Evolutionary conservation across 306 rosid species (phyloP), one percentile per base, ranked within the genome.

Genomic region (Purshia tridentata): DNA sequence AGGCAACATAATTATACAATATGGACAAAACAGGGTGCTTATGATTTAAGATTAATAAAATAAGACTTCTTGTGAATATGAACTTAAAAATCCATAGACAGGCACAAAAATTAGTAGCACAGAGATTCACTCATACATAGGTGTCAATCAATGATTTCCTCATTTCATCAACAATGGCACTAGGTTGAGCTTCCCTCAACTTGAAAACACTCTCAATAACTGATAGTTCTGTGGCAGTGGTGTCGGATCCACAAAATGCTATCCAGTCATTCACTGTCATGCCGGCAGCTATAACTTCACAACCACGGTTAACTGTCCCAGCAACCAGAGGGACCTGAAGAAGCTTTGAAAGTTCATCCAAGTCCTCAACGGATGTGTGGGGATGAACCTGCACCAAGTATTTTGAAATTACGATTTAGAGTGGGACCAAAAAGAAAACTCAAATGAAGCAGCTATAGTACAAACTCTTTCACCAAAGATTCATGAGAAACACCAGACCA

Each of bases 291-390:
- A 94, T 86, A 41, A 91, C 98, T 64, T 88, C 97, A 65, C 98
- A 89, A 0, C 98, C 98, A 40, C 97, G 86, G 78, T 94, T 94
- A 78, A 91, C 95, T 0, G 95, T 86, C 60, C 97, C 98, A 2
- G 98, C 97, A 3, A 88, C 97, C 79, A 94, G 75, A 39, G 98
- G 98, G 62, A 94, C 90, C 85, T 94, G 98, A 76, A 94, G 97
- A 64, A 94, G 97, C 0, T 97, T 94, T 0, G 98, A 91, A 45
- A 94, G 95, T 72, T 94, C 98, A 54, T 91, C 92, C 86, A 94
- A 65, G 79, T 94, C 98, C 78, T 94, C 96, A 23, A 91, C 77
- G 13, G 97, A 94, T 3, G 97, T 94, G 76, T 89, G 96, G 9
- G 98, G 98, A 75, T 94, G 98, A 52, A 94, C 97, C 97, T 93